phyloP scores from a whole-genome alignment of 2,329 filamentous ascomycete species.

The Aureobasidium zeae region DNA sequence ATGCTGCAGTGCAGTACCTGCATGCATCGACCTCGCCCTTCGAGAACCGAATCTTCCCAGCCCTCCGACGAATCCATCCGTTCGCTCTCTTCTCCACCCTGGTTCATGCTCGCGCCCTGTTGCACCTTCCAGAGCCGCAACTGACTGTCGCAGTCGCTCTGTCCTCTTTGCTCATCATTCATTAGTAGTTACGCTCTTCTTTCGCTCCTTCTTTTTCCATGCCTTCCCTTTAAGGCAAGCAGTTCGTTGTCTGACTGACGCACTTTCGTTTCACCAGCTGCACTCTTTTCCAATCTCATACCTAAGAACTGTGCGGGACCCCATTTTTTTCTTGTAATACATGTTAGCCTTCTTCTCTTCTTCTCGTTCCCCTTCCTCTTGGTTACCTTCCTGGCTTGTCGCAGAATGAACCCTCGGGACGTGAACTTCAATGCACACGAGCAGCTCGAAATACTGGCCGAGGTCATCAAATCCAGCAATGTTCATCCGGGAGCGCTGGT shows the following conservation, averaged over 20 bases:
- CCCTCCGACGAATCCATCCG: slow-evolving; percentile 11
- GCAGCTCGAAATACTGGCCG: slow-evolving; percentile 39
- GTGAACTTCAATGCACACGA: slow-evolving; percentile 10
- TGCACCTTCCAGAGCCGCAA: too few species aligned
- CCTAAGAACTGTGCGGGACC: slow-evolving; percentile 11
- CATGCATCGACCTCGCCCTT: slow-evolving; percentile 16
- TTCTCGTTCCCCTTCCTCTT: slow-evolving; percentile 8
- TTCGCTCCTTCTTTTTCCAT: slow-evolving; percentile 5
- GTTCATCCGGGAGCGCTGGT: slow-evolving; percentile 37
- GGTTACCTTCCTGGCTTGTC: slow-evolving; percentile 9
- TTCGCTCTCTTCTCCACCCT: slow-evolving; percentile 15
- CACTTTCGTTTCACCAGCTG: slow-evolving; percentile 15
- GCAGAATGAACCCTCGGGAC: slow-evolving; percentile 14
- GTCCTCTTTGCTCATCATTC: slow-evolving; percentile 1
- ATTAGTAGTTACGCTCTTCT: background rate
- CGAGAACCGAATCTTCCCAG: slow-evolving; percentile 12
- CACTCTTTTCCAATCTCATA: slow-evolving; percentile 15
- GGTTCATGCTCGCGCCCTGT: slow-evolving; percentile 12
- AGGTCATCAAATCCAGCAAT: slow-evolving; percentile 41
- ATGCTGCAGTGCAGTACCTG: slow-evolving; percentile 13
- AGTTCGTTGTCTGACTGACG: slow-evolving; percentile 14
- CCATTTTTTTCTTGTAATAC: slow-evolving; percentile 14
- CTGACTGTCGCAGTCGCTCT: too few species aligned
- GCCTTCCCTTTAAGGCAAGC: slow-evolving; percentile 12
- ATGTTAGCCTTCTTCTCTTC: slow-evolving; percentile 15